Evolutionary conservation across 1,139 yeast genomes (phyloP), one percentile per base, ranked within the genome.

Genomic region (Saccharomyces hybrid): DNA sequence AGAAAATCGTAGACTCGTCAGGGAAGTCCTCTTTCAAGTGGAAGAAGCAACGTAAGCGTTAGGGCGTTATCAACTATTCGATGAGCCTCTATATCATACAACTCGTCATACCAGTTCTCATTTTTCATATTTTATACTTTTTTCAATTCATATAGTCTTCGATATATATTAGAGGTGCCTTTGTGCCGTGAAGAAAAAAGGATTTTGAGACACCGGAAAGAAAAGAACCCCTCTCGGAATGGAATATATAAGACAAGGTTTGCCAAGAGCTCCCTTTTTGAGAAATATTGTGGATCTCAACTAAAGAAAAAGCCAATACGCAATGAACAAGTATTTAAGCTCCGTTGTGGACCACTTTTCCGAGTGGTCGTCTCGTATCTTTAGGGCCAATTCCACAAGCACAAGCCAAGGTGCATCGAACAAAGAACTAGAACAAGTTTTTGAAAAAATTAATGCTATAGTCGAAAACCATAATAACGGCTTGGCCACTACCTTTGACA

Each of bases 21-120:
- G 98, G 97, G 2, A 79, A 79, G 57, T 79, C 79, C 0, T 76
- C 78, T n/a, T 91, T 81, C 74, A 88, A 88, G 73, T 91, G 96
- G 96, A 87, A 85, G 69, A 85, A 80, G 63, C 87, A 84, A 68
- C 81, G 98, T 65, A 90, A 89, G 74, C 80, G 86, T 63, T 54
- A 31, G 42, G 38, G 14, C 7, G 6, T 32, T 32, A 32, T 32
- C 38, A 32, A 5, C 38, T 32, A 32, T 12, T 32, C 19, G 38
- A 32, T 32, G 38, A 6, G 38, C 14, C 8, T 6, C 9, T 32
- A 5, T 32, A 5, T 12, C 2, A 32, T n/a, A 32, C 12, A 31
- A 29, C 32, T 32, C 14, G 38, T 32, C 38, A 11, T 12, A 32
- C 2, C 38, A 24, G 3, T 9, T 11, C 26, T 11, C 19, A 19